These are phyloP conservation scores for Clavariopsis aquatica DNA, from an alignment of 495 filamentous ascomycete genomes.

Conservation along the genomic window DNA sequence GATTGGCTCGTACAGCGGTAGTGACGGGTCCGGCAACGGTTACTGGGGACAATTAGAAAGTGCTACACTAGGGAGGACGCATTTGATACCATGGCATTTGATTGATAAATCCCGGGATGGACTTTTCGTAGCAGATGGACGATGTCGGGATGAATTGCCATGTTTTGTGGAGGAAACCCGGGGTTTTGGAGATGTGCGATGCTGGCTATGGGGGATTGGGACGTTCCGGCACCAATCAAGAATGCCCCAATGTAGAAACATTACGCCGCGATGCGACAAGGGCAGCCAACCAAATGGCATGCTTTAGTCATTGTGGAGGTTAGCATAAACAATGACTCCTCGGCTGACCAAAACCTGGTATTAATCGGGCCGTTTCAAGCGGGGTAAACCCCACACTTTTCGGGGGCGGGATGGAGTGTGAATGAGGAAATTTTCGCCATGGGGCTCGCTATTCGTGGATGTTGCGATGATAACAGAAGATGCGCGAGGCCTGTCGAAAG, in stretches of 20 bases:
- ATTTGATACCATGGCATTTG: slow-evolving; percentile 34
- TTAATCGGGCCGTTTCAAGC: background rate
- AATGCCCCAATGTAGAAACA: background rate
- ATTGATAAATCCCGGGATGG: background rate
- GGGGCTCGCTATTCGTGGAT: background rate
- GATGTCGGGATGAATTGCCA: slow-evolving; percentile 30
- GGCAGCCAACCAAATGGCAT: background rate
- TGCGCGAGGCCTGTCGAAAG: background rate
- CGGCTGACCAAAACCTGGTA: background rate
- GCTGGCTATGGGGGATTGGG: background rate
- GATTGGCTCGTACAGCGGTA: slow-evolving; percentile 24
- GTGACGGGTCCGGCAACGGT: slow-evolving; percentile 31
- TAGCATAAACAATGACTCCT: background rate
- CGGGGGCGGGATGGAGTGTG: background rate
- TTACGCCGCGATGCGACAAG: background rate
- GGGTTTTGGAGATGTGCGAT: slow-evolving; percentile 4
- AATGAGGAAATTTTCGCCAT: slow-evolving; percentile 12
- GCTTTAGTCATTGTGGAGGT: background rate
- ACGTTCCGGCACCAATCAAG: background rate
- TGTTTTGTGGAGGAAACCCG: slow-evolving; percentile 9
- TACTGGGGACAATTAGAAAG: slow-evolving; percentile 19
- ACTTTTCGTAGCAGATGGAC: background rate
- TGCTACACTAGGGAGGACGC: background rate
- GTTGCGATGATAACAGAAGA: background rate
- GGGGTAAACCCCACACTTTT: slow-evolving; percentile 1